Evolutionary conservation across 352 stramenopile species (phyloP), one percentile per base, ranked within the genome.

Genomic region (Pelagophyceae sp.): DNA sequence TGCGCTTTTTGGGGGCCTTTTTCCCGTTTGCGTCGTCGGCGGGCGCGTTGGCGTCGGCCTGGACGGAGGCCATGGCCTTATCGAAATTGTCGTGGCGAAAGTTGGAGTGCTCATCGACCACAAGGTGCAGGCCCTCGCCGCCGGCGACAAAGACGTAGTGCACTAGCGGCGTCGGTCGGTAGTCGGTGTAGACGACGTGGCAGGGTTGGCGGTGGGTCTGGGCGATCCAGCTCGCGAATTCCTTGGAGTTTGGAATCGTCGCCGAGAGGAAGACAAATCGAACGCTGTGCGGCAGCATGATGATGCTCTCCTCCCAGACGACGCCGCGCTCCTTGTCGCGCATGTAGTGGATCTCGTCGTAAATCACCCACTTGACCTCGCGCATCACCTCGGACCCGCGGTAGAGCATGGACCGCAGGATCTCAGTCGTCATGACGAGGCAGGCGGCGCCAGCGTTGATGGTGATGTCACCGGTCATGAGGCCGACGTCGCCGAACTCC

Each of bases 181-280:
- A 99, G 83, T 99, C 95, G 58, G 97, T 99, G 87, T 99, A 99
- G n/a, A 99, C 94, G n/a, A 99, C 97, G 87, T 99, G 96, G 87
- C 94, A 98, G 40, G 95, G 94, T 85, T 99, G 96, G 83, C 98
- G 94, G 85, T 99, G 94, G 81, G 98, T 98, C 83, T 98, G 93
- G 70, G 90, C 94, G 81, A 99, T 98, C 97, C 97, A 99, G 78
- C 88, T 87, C 0, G 84, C 84, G 80, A 92, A 91, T 79, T 90
- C 79, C 20, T 60, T 91, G 1, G 94, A 94, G 90, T 99, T 99
- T 0, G 96, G 96, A 79, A 99, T 99, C 15, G 96, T 99, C 2
- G 96, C 96, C 33, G 90, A 98, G 65, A 99, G 81, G 80, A 99
- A 99, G 25, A 99, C 96, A 81, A 99, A 99, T 15, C 95, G 87